Evolutionary conservation across 805 yeast species (phyloP), one percentile per base, ranked within the genome.

Genomic region (Deakozyma indianensis): DNA sequence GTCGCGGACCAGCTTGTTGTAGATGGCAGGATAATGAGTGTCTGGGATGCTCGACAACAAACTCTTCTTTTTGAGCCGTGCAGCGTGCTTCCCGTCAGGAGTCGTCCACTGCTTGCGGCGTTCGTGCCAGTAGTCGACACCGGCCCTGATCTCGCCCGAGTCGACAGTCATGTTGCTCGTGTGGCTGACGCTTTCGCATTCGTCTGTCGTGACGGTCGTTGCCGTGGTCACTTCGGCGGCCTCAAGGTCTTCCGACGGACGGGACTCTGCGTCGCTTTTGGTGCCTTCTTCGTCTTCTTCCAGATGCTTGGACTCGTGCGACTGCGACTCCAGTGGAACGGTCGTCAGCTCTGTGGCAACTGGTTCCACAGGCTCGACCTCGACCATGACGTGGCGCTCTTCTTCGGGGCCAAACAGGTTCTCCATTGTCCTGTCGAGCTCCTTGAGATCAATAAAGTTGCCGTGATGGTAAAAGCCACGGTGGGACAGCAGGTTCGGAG

Each of bases 1-100:
- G 55, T 81, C 80, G 41, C 80, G 74, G 23, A 88, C 81, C 53
- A 90, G 65, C 51, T 73, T 73, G 46, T 72, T 72, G 61, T 86
- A 90, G 7, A 90, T 71, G 20, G 56, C 59, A 27, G 65, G 63
- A 47, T 57, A 65, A 47, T 55, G 51, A 41, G 56, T 57, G 27
- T 56, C 51, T 4, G 63, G 57, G 7, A 64, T 52, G 20, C 53
- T 57, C 3, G 48, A 47, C 24, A 60, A 53, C 35, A 55, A 46
- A 43, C 57, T 49, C 21, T 9, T 9, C 16, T 32, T 32, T 45
- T 46, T 43, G 43, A 53, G 54, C 32, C 41, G 45, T 4, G 56
- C 54, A 24, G 51, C 48, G 23, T 52, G 48, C 23, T 47, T 41
- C n/a, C 46, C 50, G 21, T 53, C 46, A 20, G 59, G 58, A 23